Percentiles rank a stretch among this genome's conserved stretches.
phyloP scores from a whole-genome alignment of 164 flowering plant species.

The Chloranthus sessilifolius region DNA sequence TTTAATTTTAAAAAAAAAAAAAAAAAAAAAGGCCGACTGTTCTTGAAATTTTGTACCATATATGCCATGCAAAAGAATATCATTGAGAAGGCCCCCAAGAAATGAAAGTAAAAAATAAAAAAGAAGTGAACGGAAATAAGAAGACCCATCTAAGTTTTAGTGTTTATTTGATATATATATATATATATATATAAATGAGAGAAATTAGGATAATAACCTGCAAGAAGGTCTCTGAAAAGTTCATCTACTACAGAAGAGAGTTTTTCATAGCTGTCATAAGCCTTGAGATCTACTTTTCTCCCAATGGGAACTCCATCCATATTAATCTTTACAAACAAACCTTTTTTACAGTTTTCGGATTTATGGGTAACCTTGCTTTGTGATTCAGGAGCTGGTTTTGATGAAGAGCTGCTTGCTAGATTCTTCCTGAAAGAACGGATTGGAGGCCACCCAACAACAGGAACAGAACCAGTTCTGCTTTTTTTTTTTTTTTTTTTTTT shows the following conservation, averaged over 20 bases:
- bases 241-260: conserved; percentile 80
- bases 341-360: conserved; percentile 31
- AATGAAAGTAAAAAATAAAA: not conserved
- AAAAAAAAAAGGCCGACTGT: too few species aligned
- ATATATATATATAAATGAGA: not conserved
- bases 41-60: too few species aligned
- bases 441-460: conserved; percentile 99
- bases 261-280: conserved; percentile 70
- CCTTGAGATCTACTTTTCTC: conserved; percentile 80
- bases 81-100: too few species aligned
- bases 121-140: not conserved
- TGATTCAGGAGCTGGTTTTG: conserved; percentile 44
- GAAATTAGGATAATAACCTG: conserved; percentile 40
- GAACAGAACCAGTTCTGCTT: conserved; percentile 59
- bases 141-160: conserved; percentile 19
- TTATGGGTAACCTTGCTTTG: conserved; percentile 24
- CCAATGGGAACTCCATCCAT: conserved; percentile 99
- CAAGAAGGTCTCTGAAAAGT: conserved; percentile 88
- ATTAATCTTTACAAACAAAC: conserved; percentile 82
- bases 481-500: too few species aligned
- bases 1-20: not conserved
- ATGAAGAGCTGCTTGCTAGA: conserved; percentile 44
- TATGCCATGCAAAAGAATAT: too few species aligned
- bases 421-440: conserved; percentile 85
- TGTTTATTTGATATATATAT: not conserved